These are phyloP conservation scores for Xylaria multiplex DNA, from an alignment of 2,329 filamentous ascomycete genomes.

Conservation along the genomic window DNA sequence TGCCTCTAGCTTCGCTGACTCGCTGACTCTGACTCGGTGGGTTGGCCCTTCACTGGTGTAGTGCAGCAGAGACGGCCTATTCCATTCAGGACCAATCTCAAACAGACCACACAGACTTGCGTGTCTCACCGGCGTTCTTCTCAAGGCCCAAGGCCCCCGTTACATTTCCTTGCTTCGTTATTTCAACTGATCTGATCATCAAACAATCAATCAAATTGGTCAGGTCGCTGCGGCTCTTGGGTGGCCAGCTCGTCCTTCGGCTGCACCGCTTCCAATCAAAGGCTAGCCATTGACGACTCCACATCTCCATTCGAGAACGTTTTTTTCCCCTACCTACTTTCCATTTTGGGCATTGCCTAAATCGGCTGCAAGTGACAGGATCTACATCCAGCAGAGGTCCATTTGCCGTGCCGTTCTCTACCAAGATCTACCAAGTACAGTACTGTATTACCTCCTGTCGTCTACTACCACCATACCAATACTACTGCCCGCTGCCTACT, in stretches of 20 bases:
- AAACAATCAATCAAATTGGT: slow-evolving; percentile 33
- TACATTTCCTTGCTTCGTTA: slow-evolving; percentile 18
- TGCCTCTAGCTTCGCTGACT: slow-evolving; percentile 5
- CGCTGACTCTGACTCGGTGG: slow-evolving; percentile 21
- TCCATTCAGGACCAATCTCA: slow-evolving; percentile 26
- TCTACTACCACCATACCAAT: background rate
- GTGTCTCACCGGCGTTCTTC: slow-evolving; percentile 31
- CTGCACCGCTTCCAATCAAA: slow-evolving; percentile 55
- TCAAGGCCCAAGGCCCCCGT: slow-evolving; percentile 13
- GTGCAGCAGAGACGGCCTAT: slow-evolving; percentile 13
- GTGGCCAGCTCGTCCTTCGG: slow-evolving; percentile 55
- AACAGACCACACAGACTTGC: slow-evolving; percentile 27
- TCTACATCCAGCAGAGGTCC: slow-evolving; percentile 46
- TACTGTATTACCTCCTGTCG: slow-evolving; percentile 38
- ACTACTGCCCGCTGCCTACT: too few relatives aligned
- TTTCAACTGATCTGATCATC: slow-evolving; percentile 40
- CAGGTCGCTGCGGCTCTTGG: slow-evolving; percentile 49
- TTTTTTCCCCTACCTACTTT: slow-evolving; percentile 49
- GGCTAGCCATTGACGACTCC: slow-evolving; percentile 54
- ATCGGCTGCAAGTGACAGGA: slow-evolving; percentile 49
- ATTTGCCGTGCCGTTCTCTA: slow-evolving; percentile 47
- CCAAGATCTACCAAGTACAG: slow-evolving; percentile 44
- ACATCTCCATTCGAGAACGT: slow-evolving; percentile 51
- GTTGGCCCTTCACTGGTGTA: slow-evolving; percentile 7
- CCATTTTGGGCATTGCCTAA: slow-evolving; percentile 55